Evolutionary conservation across 2,329 filamentous ascomycete genomes (phyloP), one percentile per base, ranked within the genome.

Genomic region (Exophiala calicioides): DNA sequence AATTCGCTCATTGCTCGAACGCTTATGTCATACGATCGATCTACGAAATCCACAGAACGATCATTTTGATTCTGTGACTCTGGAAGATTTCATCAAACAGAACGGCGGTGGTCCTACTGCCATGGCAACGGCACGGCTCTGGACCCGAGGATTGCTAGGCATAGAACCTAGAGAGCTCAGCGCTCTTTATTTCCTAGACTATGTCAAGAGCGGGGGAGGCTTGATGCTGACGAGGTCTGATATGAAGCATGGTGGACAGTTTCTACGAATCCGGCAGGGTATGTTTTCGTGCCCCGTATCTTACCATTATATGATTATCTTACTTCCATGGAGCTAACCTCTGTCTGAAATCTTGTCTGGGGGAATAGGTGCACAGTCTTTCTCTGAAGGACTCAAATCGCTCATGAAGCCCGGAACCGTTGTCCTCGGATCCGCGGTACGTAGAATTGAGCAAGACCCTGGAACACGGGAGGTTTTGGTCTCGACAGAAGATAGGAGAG

Each of bases 141-240:
- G 75, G 67, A 71, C 71, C 0, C 65, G 73, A 0, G 76, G 71
- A 1, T 74, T 77, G 70, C 61, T 79, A 1, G 78, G 78, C 2
- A 61, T 71, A 1, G 74, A 79, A 23, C 69, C 77, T 0, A 47
- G 43, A 1, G 75, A 80, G 9, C 56, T 79, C 3, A 74, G 70
- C 4, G 77, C 78, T 0, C 58, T 77, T 1, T 81, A 65, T 57
- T 79, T 82, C 55, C 65, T 82, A 15, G 68, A 78, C 56, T 80
- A 82, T 62, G 75, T 73, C 66, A 74, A 72, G 53, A 70, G 68
- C 7, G 75, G 75, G 2, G 72, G 72, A 3, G 79, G 80, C 0
- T 62, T 81, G 2, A 47, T 76, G 47, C 65, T 71, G 33, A 77
- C 81, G 70, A 66, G 75, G 0, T 78, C 76, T 1, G 78, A 81